Evolutionary conservation across 352 stramenopile genomes (phyloP).

Genomic region (Salisapilia sapeloensis): DNA sequence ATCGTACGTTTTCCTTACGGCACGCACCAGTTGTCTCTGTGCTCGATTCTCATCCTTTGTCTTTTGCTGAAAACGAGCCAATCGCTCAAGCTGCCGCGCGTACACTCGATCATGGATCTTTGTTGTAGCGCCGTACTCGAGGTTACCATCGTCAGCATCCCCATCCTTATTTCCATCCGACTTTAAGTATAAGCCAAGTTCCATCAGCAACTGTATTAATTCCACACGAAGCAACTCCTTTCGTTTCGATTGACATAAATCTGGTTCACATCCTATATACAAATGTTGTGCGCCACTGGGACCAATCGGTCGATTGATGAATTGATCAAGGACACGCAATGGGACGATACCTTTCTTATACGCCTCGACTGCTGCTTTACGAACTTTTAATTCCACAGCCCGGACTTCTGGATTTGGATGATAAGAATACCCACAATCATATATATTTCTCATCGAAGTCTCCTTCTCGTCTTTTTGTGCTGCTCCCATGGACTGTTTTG

Average conservation of each 20-base stretch:
- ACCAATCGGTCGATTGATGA: slow-evolving; percentile 34
- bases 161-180: slow-evolving; percentile 15
- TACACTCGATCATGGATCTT: slow-evolving; percentile 66
- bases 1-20: slow-evolving; percentile 12
- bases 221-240: slow-evolving; percentile 63
- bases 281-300: too few relatives aligned
- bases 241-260: slow-evolving; percentile 6
- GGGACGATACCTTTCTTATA: slow-evolving; percentile 56
- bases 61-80: slow-evolving; percentile 50
- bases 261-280: too few relatives aligned
- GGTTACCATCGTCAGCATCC: slow-evolving; percentile 7
- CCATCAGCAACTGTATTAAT: slow-evolving; percentile 88
- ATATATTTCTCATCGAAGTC: slow-evolving; percentile 1
- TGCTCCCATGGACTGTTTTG: neutral
- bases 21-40: slow-evolving; percentile 38
- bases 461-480: neutral
- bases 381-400: slow-evolving; percentile 75
- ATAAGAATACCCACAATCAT: slow-evolving; percentile 74
- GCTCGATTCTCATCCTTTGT: slow-evolving; percentile 21
- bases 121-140: slow-evolving; percentile 4
- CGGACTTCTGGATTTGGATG: slow-evolving; percentile 59
- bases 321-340: slow-evolving; percentile 43
- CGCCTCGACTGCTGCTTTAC: slow-evolving; percentile 42
- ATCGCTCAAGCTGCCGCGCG: slow-evolving; percentile 55
- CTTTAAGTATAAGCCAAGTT: slow-evolving; percentile 79